Conservation (phyloP, 169 alveolate species). For the Plasmodium berghei region DNA sequence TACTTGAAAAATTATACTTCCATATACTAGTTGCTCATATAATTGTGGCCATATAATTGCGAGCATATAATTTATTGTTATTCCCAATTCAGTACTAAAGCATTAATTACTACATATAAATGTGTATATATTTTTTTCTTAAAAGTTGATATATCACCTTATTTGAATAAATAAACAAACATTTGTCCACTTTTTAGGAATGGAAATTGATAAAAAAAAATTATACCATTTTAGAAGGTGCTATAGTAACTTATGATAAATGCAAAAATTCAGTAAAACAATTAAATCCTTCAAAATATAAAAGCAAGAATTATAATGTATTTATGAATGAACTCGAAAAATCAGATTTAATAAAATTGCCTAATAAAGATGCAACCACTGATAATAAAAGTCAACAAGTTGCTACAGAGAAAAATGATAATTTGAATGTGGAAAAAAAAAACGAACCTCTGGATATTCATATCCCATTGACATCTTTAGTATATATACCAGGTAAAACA, state of each 20-base stretch:
- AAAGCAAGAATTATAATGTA: conserved; percentile 46
- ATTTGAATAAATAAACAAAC: not conserved
- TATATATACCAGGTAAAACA: conserved; percentile 57
- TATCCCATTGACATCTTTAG: conserved; percentile 69
- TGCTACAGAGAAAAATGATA: not conserved
- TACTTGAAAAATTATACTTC: too few relatives aligned
- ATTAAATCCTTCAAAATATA: conserved; percentile 46
- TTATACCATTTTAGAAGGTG: conserved; percentile 70
- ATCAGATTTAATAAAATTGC: conserved; percentile 46
- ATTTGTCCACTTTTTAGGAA: conserved; percentile 4
- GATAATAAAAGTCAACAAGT: not conserved
- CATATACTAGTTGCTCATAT: too few relatives aligned
- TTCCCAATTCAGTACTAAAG: too few relatives aligned
- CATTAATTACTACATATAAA: not conserved
- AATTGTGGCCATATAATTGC: too few relatives aligned
- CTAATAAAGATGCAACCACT: not conserved
- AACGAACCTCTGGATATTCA: conserved; percentile 39
- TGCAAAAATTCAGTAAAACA: conserved; percentile 66
- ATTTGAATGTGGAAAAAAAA: conserved; percentile 5
- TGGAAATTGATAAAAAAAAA: conserved; percentile 69
- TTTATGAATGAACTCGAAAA: conserved; percentile 64
- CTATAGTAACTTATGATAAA: conserved; percentile 57
- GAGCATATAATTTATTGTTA: too few relatives aligned
- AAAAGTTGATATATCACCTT: not conserved
- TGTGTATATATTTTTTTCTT: not conserved